Conservation (phyloP, 768 basidiomycete genomes). For the Boletus sp. region DNA sequence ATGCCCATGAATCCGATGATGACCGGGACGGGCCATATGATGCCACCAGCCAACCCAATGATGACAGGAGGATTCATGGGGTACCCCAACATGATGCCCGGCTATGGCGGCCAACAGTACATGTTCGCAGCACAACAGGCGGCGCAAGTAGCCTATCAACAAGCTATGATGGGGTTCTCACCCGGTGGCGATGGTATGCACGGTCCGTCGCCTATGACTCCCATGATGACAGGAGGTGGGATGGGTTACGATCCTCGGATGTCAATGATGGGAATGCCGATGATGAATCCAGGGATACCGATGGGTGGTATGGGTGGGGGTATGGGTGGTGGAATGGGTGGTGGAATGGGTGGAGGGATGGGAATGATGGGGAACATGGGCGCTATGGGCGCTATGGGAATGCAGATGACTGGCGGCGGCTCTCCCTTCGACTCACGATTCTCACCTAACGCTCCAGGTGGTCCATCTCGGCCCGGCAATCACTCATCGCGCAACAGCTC, state of each 20-base stretch:
- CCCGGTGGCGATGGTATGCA: conserved; percentile 60
- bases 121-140: conserved; percentile 87
- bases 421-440: conserved; percentile 59
- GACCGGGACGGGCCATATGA: conserved; percentile 53
- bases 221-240: conserved; percentile 56
- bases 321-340: conserved; percentile 14
- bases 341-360: not conserved
- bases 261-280: conserved; percentile 79
- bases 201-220: conserved; percentile 41
- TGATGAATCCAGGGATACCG: conserved; percentile 50
- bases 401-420: conserved; percentile 67
- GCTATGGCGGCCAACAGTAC: conserved; percentile 63
- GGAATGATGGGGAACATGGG: conserved; percentile 44
- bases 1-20: conserved; percentile 58
- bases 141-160: conserved; percentile 80
- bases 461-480: conserved; percentile 29
- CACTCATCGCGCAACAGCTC: conserved; percentile 50
- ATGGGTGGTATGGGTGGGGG: conserved; percentile 44
- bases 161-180: conserved; percentile 83
- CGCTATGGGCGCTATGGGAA: conserved; percentile 39
- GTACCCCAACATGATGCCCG: conserved; percentile 40
- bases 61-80: conserved; percentile 53
- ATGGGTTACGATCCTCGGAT: conserved; percentile 71
- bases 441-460: conserved; percentile 35
- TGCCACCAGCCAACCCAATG: conserved; percentile 47